These are phyloP conservation scores for Cladosporium sp. DNA, from an alignment of 2,329 filamentous ascomycete genomes.

Conservation along the genomic window DNA sequence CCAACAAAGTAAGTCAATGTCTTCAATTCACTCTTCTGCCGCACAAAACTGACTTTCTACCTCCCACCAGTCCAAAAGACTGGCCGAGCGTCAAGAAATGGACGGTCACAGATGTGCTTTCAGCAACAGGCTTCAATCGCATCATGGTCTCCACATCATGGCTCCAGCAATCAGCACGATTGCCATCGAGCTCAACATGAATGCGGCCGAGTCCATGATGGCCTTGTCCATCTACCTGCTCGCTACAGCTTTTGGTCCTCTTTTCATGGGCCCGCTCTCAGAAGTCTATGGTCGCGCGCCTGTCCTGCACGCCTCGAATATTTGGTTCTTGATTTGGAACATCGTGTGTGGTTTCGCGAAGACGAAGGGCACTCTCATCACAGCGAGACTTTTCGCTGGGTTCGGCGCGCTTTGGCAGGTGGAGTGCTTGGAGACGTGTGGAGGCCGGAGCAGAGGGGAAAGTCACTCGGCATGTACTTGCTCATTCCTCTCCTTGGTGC, in stretches of 20 bases:
- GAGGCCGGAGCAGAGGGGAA: slow-evolving; percentile 57
- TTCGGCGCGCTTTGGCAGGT: slow-evolving; percentile 35
- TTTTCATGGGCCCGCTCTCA: slow-evolving; percentile 34
- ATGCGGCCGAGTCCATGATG: slow-evolving; percentile 22
- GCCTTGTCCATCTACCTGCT: slow-evolving; percentile 36
- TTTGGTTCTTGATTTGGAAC: slow-evolving; percentile 37
- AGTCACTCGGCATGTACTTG: slow-evolving; percentile 59
- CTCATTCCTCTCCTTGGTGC: slow-evolving; percentile 62
- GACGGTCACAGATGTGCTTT: slow-evolving; percentile 41
- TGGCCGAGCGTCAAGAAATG: slow-evolving; percentile 42
- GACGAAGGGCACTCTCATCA: slow-evolving; percentile 30
- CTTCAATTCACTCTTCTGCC: neutral
- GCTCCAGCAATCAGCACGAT: slow-evolving; percentile 32
- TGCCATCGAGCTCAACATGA: slow-evolving; percentile 25
- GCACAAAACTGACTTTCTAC: no score
- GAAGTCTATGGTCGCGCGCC: slow-evolving; percentile 34
- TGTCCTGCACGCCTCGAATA: slow-evolving; percentile 32
- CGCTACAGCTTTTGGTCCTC: slow-evolving; percentile 34
- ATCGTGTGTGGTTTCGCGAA: slow-evolving; percentile 33
- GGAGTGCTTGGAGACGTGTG: slow-evolving; percentile 52
- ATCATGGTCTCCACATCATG: slow-evolving; percentile 37
- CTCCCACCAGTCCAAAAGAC: slow-evolving; percentile 43
- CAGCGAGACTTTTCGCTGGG: slow-evolving; percentile 36
- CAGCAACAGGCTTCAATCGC: slow-evolving; percentile 36
- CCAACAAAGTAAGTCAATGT: neutral